Conservation (phyloP, 208 protist genomes). For the Wallacemonas sp. region DNA sequence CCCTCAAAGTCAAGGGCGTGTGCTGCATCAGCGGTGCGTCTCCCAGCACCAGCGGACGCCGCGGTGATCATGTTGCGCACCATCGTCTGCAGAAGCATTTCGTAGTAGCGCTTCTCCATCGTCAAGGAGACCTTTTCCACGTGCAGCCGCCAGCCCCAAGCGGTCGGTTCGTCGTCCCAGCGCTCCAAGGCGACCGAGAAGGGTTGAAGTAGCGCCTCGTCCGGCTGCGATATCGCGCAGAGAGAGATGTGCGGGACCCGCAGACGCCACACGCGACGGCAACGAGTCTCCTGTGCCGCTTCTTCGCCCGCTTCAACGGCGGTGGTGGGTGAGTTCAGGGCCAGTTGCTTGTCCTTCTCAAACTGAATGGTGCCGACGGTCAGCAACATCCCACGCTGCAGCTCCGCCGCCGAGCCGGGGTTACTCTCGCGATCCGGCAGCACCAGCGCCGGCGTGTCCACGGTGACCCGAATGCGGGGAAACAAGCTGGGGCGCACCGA, state of each 20-base stretch:
- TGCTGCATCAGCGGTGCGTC: neutral
- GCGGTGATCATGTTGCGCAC: conserved; percentile 24
- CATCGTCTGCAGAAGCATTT: conserved; percentile 38
- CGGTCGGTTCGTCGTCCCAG: neutral
- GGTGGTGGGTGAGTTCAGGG: neutral
- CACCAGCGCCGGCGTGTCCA: conserved; percentile 21
- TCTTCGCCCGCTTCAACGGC: neutral
- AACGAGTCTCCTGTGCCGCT: neutral
- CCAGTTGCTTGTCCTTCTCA: conserved; percentile 6
- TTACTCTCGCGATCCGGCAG: conserved; percentile 27
- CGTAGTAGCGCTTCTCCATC: conserved; percentile 40
- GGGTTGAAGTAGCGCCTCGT: conserved; percentile 12
- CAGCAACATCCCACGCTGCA: conserved; percentile 29
- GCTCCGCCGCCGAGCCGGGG: neutral
- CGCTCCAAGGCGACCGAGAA: conserved; percentile 8
- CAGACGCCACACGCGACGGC: conserved; percentile 14
- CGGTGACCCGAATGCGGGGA: conserved; percentile 10
- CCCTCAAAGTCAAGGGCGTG: conserved; percentile 4
- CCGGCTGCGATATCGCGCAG: conserved; percentile 9
- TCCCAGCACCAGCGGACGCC: neutral
- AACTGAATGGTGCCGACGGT: conserved; percentile 17
- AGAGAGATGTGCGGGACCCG: conserved; percentile 10
- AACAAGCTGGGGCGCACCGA: neutral
- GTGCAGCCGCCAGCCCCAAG: conserved; percentile 11
- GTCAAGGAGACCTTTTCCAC: conserved; percentile 27